A percentile compares a stretch with the other conserved stretches of the same genome.
Conservation (phyloP, 495 filamentous ascomycete genomes). For the Xylaria curta region DNA sequence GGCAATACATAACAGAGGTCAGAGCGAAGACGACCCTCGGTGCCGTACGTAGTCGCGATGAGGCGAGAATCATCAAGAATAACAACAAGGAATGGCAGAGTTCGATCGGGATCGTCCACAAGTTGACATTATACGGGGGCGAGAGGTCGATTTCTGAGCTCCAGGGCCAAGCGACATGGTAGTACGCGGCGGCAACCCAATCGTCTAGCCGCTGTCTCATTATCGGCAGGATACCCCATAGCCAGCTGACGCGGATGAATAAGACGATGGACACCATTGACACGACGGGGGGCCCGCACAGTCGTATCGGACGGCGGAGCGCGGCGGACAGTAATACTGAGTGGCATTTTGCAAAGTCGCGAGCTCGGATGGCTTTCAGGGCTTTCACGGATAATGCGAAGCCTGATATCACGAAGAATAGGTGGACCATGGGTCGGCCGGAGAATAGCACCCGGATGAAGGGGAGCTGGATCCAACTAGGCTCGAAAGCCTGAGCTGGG, state of each 20-base stretch:
- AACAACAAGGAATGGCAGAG: conserved; percentile 68
- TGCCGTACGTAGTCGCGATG: conserved; percentile 55
- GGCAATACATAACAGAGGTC: conserved; percentile 59
- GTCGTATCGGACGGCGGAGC: conserved; percentile 67
- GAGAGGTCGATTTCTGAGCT: conserved; percentile 60
- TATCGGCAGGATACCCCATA: conserved; percentile 42
- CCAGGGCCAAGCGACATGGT: conserved; percentile 59
- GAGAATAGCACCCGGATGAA: conserved; percentile 67
- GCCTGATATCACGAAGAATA: conserved; percentile 77
- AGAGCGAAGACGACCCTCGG: conserved; percentile 55
- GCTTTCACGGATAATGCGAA: conserved; percentile 72
- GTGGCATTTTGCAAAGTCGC: conserved; percentile 46
- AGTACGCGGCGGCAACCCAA: conserved; percentile 54
- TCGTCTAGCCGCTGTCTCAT: conserved; percentile 55
- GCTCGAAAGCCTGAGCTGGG: conserved; percentile 19
- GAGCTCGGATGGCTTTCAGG: conserved; percentile 62
- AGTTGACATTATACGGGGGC: conserved; percentile 63
- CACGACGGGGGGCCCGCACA: conserved; percentile 66
- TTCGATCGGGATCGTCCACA: conserved; percentile 74
- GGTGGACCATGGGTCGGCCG: conserved; percentile 72
- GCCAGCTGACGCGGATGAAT: conserved; percentile 58
- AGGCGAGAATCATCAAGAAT: conserved; percentile 62
- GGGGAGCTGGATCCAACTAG: conserved; percentile 65
- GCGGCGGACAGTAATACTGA: conserved; percentile 62
- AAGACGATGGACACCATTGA: conserved; percentile 63